A percentile compares a stretch with the other conserved stretches of the same genome.
These are phyloP conservation scores for Calycina marina DNA, from an alignment of 2,329 filamentous ascomycete species.

Conservation along the genomic window DNA sequence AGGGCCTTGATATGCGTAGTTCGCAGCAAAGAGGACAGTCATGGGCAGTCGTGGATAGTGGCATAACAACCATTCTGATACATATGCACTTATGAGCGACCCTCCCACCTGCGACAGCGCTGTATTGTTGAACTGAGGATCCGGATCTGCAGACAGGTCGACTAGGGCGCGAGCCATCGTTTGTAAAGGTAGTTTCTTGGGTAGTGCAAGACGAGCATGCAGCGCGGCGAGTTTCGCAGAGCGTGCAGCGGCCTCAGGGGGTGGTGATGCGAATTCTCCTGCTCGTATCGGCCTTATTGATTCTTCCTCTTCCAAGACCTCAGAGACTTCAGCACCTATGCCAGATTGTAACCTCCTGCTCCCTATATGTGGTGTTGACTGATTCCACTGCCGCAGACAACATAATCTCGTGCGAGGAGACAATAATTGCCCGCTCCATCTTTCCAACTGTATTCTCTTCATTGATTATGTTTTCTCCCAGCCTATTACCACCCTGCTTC, in stretches of 20 bases:
- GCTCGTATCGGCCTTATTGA: slow-evolving; percentile 23
- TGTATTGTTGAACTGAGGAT: slow-evolving; percentile 75
- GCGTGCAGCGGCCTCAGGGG: slow-evolving; percentile 45
- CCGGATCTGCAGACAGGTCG: slow-evolving; percentile 68
- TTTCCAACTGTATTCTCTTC: slow-evolving; percentile 46
- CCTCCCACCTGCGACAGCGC: slow-evolving; percentile 69
- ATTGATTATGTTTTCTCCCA: slow-evolving; percentile 24
- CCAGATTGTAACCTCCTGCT: slow-evolving; percentile 11
- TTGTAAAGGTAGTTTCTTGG: slow-evolving; percentile 67
- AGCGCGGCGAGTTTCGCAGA: slow-evolving; percentile 89
- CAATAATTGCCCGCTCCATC: slow-evolving; percentile 46
- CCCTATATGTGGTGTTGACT: background rate
- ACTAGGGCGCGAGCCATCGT: slow-evolving; percentile 77
- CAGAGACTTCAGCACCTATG: slow-evolving; percentile 4
- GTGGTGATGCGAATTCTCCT: slow-evolving; percentile 46
- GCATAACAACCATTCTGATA: slow-evolving; percentile 74
- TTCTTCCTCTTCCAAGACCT: slow-evolving; percentile 14
- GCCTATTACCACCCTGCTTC: slow-evolving; percentile 8
- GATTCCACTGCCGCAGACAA: slow-evolving; percentile 23
- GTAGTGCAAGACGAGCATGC: slow-evolving; percentile 75
- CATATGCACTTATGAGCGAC: slow-evolving; percentile 77
- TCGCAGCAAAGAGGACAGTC: slow-evolving; percentile 70
- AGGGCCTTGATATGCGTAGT: slow-evolving; percentile 70
- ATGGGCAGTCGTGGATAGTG: slow-evolving; percentile 85
- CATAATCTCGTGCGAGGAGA: slow-evolving; percentile 25